These are phyloP conservation scores for Allomyces macrogynus DNA, from an alignment of 192 early-diverging fungal genomes.

Conservation along the genomic window DNA sequence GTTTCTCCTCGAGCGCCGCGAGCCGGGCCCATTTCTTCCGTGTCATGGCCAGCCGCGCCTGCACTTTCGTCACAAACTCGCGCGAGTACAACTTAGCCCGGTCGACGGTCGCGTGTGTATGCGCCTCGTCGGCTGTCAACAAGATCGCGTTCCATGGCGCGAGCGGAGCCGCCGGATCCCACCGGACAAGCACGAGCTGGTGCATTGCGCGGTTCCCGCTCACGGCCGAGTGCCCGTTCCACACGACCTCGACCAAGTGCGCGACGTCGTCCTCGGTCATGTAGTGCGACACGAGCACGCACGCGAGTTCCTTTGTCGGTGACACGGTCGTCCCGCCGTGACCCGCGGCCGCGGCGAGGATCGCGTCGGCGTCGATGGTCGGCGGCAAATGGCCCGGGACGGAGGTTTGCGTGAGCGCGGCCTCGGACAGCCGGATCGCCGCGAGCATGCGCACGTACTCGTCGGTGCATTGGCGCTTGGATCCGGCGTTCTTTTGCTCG, in stretches of 20 bases:
- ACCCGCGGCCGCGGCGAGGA: not conserved
- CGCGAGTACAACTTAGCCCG: slow-evolving; percentile 16
- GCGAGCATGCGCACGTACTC: slow-evolving; percentile 26
- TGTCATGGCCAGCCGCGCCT: slow-evolving; percentile 24
- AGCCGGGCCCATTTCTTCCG: slow-evolving; percentile 24
- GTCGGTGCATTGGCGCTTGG: slow-evolving; percentile 25
- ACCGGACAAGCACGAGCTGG: slow-evolving; percentile 25
- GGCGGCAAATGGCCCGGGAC: not conserved
- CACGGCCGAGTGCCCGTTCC: slow-evolving; percentile 27
- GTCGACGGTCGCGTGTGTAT: slow-evolving; percentile 19
- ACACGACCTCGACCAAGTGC: slow-evolving; percentile 29
- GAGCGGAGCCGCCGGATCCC: slow-evolving; percentile 21
- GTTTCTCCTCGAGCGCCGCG: slow-evolving; percentile 23
- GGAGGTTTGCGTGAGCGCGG: slow-evolving; percentile 3
- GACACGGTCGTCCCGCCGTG: not conserved
- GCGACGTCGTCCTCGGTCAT: slow-evolving; percentile 33
- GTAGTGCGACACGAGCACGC: slow-evolving; percentile 15
- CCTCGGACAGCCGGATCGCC: slow-evolving; percentile 11
- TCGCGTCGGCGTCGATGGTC: slow-evolving; percentile 1
- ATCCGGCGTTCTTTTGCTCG: slow-evolving; percentile 22
- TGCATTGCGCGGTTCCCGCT: slow-evolving; percentile 14
- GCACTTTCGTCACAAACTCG: slow-evolving; percentile 27
- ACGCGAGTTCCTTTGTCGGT: not conserved
- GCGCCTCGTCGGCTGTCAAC: slow-evolving; percentile 28
- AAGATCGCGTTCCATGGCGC: slow-evolving; percentile 34